A percentile compares a stretch with the other conserved stretches of the same genome.
These are phyloP conservation scores for Achaetomium macrosporum DNA, from an alignment of 2,329 filamentous ascomycete species.

Conservation along the genomic window DNA sequence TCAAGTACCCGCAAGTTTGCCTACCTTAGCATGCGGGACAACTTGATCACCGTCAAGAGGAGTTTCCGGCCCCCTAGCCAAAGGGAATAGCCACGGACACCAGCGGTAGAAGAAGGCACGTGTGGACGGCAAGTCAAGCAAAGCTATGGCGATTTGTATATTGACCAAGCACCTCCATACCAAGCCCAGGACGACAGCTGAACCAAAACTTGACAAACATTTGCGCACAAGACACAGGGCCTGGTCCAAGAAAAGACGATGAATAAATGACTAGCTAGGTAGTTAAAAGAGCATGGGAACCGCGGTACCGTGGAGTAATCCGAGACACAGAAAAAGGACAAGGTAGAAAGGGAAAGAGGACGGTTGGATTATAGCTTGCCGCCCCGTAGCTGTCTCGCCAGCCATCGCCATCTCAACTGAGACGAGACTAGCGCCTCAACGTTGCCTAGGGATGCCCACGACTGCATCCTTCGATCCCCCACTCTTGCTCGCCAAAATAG, in stretches of 20 bases:
- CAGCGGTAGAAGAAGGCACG: no score
- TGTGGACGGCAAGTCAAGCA: no score
- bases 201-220: conserved; percentile 6
- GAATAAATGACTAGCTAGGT: conserved; percentile 23
- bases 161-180: not conserved
- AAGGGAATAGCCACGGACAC: no score
- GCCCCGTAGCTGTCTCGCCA: conserved; percentile 12
- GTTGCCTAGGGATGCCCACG: conserved; percentile 3
- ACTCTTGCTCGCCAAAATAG: conserved; percentile 14
- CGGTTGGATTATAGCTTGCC: conserved; percentile 17
- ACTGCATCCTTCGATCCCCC: conserved; percentile 5
- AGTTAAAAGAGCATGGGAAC: conserved; percentile 19
- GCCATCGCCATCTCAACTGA: conserved; percentile 13
- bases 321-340: conserved; percentile 17
- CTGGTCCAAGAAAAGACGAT: conserved; percentile 14
- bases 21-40: no score
- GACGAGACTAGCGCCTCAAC: conserved; percentile 4
- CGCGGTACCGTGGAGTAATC: conserved; percentile 19
- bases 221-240: conserved; percentile 4
- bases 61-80: no score
- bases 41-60: no score
- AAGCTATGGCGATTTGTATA: not conserved
- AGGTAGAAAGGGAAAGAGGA: conserved; percentile 12
- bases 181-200: not conserved
- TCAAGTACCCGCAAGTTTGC: no score